Evolutionary conservation across 2,329 filamentous ascomycete species (phyloP), one percentile per base, ranked within the genome.

Genomic region (Verticillium longisporum): DNA sequence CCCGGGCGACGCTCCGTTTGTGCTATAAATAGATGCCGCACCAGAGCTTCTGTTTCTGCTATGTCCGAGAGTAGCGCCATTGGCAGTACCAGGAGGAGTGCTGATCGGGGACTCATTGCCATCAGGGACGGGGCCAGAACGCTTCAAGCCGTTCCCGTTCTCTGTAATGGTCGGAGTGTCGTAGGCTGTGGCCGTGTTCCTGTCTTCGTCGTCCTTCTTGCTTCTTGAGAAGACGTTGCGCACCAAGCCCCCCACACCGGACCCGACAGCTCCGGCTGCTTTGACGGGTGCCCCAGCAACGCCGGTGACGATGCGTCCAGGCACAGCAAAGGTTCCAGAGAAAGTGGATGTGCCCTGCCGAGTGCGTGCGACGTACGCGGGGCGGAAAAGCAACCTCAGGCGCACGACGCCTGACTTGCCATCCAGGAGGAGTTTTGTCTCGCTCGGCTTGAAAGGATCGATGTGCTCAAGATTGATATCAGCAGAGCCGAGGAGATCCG

Each of bases 271-370:
- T 61, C 87, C 89, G 34, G 91, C 91, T 38, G 92, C 93, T 78
- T 98, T 98, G 75, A 99, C 88, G n/a, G 95, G 96, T 18, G 89
- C 95, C 41, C 94, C 94, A 33, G 86, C 87, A 59, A 89, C 87
- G 64, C 87, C 86, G 13, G 87, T 89, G 62, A 98, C 90, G 62
- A 99, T 92, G 75, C 93, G 93, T 56, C 91, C 91, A 33, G 95
- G 92, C 1, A 88, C 83, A 5, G 88, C 89, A 72, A 98, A 97
- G 1, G 92, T 96, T 36, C 93, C 93, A 0, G 89, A 88, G 78
- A 99, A 97, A 1, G 94, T 97, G 0, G 92, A 92, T 0, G 92
- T 95, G 58, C 95, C 95, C 74, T 97, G 91, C 57, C 92, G 85
- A 13, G 90, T 85, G 60, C 95, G 88, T 14, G 89, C 90, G 63